phyloP scores from a whole-genome alignment of 129 eudicot species.

The Centrapalus pauciflorus region DNA sequence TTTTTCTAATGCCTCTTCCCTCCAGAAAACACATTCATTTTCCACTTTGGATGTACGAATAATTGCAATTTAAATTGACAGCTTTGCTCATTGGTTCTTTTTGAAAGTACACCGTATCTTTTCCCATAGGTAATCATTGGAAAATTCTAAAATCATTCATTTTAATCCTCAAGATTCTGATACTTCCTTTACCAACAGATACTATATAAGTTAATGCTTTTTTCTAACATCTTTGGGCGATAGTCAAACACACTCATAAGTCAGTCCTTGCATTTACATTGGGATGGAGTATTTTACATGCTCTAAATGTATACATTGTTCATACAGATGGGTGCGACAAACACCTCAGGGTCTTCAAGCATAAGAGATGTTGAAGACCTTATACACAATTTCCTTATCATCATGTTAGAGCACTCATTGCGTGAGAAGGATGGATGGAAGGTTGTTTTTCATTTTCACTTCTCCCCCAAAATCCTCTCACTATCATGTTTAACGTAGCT shows the following conservation, averaged over 20 bases:
- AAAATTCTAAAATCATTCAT: background rate
- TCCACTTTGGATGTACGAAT: background rate
- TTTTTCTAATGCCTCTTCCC: background rate
- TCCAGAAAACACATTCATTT: background rate
- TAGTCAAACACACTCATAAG: background rate
- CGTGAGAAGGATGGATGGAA: slow-evolving; percentile 96
- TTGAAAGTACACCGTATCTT: background rate
- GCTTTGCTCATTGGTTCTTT: background rate
- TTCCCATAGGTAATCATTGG: background rate
- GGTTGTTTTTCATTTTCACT: slow-evolving; percentile 30
- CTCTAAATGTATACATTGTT: slow-evolving; percentile 3
- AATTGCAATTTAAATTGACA: background rate
- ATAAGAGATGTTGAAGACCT: slow-evolving; percentile 83
- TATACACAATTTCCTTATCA: slow-evolving; percentile 71
- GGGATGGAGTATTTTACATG: background rate
- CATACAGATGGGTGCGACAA: slow-evolving; percentile 49
- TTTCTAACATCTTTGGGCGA: background rate
- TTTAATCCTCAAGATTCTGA: background rate
- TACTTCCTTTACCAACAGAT: background rate
- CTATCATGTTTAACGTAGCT: background rate
- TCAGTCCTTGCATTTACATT: background rate
- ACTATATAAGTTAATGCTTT: background rate
- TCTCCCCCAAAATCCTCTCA: background rate
- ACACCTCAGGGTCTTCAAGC: slow-evolving; percentile 37
- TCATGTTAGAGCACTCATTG: slow-evolving; percentile 89